phyloP scores from a whole-genome alignment of 2,329 filamentous ascomycete genomes.

The Helicocarpus griseus region DNA sequence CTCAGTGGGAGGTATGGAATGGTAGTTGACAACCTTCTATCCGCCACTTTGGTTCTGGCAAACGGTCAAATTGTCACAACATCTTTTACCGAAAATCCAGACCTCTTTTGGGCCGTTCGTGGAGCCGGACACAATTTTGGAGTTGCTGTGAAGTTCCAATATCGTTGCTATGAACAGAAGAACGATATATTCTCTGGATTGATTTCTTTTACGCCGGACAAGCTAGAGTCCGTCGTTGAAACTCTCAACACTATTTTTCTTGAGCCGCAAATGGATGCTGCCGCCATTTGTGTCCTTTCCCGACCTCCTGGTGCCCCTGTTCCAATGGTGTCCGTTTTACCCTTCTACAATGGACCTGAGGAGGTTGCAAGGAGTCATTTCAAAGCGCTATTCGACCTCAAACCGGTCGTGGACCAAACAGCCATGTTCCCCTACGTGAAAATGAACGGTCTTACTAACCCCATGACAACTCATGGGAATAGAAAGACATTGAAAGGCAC shows the following conservation, averaged over 20 bases:
- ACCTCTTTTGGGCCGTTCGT: constrained; percentile 41
- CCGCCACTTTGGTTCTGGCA: constrained; percentile 32
- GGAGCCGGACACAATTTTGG: constrained; percentile 40
- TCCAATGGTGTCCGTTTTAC: constrained; percentile 14
- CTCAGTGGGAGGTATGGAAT: constrained; percentile 47
- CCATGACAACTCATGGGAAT: constrained; percentile 19
- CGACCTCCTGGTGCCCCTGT: constrained; percentile 16
- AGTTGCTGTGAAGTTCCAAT: constrained; percentile 37
- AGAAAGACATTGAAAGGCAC: constrained; percentile 30
- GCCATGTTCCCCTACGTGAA: constrained; percentile 28
- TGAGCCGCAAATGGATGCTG: constrained; percentile 15
- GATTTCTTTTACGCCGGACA: constrained; percentile 17
- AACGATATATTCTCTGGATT: constrained; percentile 27
- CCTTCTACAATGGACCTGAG: constrained; percentile 27
- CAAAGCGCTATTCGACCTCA: constrained; percentile 25
- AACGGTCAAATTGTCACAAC: constrained; percentile 29
- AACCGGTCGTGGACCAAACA: constrained; percentile 23
- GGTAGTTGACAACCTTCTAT: constrained; percentile 41
- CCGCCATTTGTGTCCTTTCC: constrained; percentile 14
- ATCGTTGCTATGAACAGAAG: constrained; percentile 23
- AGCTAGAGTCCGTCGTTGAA: constrained; percentile 18
- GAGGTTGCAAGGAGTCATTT: constrained; percentile 25
- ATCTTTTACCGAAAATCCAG: constrained; percentile 35
- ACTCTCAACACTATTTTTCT: constrained; percentile 15
- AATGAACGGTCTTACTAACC: constrained; percentile 27